Evolutionary conservation across 2,329 filamentous ascomycete species (phyloP).

Genomic region (Akanthomyces lecanii): DNA sequence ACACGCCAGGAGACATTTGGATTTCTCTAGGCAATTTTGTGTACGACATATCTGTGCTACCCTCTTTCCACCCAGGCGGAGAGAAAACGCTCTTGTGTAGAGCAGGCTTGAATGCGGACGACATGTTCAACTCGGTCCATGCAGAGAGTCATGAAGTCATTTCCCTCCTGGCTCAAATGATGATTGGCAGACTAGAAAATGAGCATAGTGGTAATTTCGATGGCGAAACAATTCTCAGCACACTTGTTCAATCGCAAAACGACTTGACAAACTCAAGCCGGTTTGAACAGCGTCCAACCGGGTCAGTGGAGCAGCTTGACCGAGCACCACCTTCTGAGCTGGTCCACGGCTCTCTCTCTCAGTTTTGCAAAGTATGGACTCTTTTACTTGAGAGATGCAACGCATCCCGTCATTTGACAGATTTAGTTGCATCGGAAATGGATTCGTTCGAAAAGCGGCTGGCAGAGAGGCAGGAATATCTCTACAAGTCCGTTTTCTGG

Average conservation of each 20-base stretch:
- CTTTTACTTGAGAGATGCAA: background rate
- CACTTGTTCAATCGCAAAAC: background rate
- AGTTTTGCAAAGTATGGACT: background rate
- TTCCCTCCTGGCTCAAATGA: background rate
- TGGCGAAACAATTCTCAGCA: background rate
- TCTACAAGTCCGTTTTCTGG: background rate
- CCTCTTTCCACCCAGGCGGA: background rate
- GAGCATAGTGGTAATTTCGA: background rate
- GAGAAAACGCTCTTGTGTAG: conserved; percentile 3
- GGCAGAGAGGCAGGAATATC: background rate
- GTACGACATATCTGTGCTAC: background rate
- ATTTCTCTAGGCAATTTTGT: background rate
- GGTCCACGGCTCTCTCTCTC: conserved; percentile 1
- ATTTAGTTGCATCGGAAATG: background rate
- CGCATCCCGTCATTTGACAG: background rate
- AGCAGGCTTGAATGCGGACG: background rate
- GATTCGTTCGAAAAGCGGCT: background rate
- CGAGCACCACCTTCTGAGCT: conserved; percentile 2
- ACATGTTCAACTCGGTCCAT: conserved; percentile 6
- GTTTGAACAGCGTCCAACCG: conserved; percentile 1
- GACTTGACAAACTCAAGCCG: conserved; percentile 9
- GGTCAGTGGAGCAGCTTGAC: background rate
- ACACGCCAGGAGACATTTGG: conserved; percentile 6
- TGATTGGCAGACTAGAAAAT: background rate
- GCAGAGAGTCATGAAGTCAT: background rate